phyloP scores from a whole-genome alignment of 495 filamentous ascomycete genomes.

The Rusavskia elegans region DNA sequence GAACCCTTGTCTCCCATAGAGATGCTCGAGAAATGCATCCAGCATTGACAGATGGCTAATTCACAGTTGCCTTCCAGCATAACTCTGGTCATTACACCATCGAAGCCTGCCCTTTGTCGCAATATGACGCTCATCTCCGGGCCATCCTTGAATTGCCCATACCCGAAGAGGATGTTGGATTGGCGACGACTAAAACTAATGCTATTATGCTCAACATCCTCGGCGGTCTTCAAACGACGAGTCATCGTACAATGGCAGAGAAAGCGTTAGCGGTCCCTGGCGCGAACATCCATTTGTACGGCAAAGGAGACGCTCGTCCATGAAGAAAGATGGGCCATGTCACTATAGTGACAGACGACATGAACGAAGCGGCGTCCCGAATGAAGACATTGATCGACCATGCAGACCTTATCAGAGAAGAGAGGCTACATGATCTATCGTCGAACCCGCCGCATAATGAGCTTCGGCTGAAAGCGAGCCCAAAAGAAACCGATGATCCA shows the following conservation, averaged over 20 bases:
- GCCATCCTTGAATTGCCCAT: constrained; percentile 72
- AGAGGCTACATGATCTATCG: constrained; percentile 31
- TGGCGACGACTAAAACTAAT: constrained; percentile 38
- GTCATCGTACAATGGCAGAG: constrained; percentile 52
- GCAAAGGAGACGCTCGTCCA: constrained; percentile 68
- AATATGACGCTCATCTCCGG: constrained; percentile 80
- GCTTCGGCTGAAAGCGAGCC: neutral
- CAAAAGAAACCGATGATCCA: neutral
- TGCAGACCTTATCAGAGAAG: constrained; percentile 47
- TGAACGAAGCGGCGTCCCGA: constrained; percentile 55
- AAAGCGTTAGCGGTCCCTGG: constrained; percentile 44
- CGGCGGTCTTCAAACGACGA: constrained; percentile 51
- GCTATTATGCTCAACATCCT: constrained; percentile 97
- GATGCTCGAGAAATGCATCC: too few species aligned
- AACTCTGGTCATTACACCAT: constrained; percentile 98
- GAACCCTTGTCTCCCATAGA: too few species aligned
- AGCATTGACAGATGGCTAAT: too few species aligned
- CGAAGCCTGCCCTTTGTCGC: constrained; percentile 77
- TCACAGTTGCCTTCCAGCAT: constrained; percentile 26
- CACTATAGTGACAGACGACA: constrained; percentile 53
- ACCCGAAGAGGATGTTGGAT: constrained; percentile 37
- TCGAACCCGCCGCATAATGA: neutral
- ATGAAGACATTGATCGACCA: constrained; percentile 49
- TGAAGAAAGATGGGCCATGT: constrained; percentile 94
- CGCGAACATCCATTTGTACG: constrained; percentile 73